Evolutionary conservation across 441 rosid species (phyloP), one percentile per base, ranked within the genome.

Genomic region (Aquilaria agallochum): DNA sequence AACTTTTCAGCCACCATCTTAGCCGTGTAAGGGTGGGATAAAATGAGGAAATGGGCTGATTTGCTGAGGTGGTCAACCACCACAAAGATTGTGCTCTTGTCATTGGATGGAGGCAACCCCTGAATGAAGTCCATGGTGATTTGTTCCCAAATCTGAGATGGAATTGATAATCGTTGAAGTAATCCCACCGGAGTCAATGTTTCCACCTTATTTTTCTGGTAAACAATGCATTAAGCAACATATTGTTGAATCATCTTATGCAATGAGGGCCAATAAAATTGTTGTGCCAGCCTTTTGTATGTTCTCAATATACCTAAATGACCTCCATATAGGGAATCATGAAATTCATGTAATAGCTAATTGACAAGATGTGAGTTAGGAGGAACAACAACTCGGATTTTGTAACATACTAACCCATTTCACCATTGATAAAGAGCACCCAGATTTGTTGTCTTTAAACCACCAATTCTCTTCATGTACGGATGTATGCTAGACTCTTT

Each of bases 401-500:
- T 69, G 48, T 58, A 69, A 11, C 12, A 58, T 3, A 58, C 11
- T n/a, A 69, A 33, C 10, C 69, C 60, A 12, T 69, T 52, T 2
- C 31, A 7, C 55, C 61, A 59, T 0, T 7, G 10, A 48, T 67
- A 67, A 2, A 42, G 66, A 0, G 11, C 5, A 4, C 57, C 13
- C 14, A 14, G 13, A 3, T 67, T 44, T 47, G 44, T 0, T 1
- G 9, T 13, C 5, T 36, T 52, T 31, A n/a, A 10, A n/a, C 34
- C 48, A 11, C 36, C 20, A n/a, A 60, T 46, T 36, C n/a, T 44
- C 12, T 11, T 31, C 42, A 55, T 55, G 12, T 55, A 55, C 3
- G 44, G 42, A 11, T 31, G 2, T 1, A 2, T 15, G 12, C n/a
- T 31, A 11, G 45, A 11, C 3, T 31, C 42, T 1, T 3, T 45